Percentiles rank a stretch among this genome's conserved stretches.
phyloP scores from a whole-genome alignment of 2,329 filamentous ascomycete species.

The Apiospora sp. region DNA sequence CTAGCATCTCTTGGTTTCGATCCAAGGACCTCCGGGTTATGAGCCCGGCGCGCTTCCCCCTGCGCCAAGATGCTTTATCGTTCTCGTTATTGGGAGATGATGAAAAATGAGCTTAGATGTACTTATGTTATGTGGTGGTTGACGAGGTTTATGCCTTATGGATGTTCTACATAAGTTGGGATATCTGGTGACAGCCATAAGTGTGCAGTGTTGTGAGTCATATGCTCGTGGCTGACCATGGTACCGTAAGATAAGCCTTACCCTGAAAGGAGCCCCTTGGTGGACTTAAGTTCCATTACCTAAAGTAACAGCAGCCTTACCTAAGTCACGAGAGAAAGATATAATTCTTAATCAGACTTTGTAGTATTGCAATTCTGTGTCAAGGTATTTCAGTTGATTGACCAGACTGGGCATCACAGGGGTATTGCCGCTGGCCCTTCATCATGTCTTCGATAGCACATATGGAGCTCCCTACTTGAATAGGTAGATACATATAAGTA shows the following conservation, averaged over 20 bases:
- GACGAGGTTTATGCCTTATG: neutral
- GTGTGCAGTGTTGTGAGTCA: constrained; percentile 7
- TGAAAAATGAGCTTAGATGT: neutral
- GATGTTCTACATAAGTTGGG: neutral
- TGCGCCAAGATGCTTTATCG: constrained; percentile 34
- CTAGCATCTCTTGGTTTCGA: constrained; percentile 40
- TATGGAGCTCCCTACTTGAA: too few relatives aligned
- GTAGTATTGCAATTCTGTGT: too few relatives aligned
- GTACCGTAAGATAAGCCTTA: neutral
- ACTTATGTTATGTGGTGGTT: neutral
- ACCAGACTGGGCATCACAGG: too few relatives aligned
- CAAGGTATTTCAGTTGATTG: too few relatives aligned
- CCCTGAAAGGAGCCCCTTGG: neutral
- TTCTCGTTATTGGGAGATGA: neutral
- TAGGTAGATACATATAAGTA: too few relatives aligned
- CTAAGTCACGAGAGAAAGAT: too few relatives aligned
- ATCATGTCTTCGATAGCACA: too few relatives aligned
- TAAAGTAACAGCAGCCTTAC: neutral
- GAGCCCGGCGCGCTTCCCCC: constrained; percentile 43
- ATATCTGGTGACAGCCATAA: constrained; percentile 3
- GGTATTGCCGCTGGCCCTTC: too few relatives aligned
- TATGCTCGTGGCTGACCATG: constrained; percentile 18
- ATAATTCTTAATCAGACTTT: too few relatives aligned
- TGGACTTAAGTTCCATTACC: neutral
- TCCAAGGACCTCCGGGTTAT: constrained; percentile 43